A percentile compares a stretch with the other conserved stretches of the same genome.
These are phyloP conservation scores for Aphanoascus verrucosus DNA, from an alignment of 2,329 filamentous ascomycete genomes.

Conservation along the genomic window DNA sequence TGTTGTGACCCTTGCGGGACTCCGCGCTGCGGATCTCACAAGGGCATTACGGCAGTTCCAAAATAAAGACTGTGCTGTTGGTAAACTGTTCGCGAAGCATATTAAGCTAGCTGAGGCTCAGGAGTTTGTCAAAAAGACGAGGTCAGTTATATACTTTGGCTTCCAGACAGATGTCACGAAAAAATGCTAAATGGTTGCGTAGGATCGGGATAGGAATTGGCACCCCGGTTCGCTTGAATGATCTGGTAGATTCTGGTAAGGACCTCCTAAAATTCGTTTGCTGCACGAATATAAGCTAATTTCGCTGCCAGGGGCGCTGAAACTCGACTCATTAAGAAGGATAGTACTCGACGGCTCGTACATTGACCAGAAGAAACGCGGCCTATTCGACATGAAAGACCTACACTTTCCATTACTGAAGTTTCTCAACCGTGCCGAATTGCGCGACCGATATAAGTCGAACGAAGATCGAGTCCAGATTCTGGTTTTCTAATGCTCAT, in stretches of 20 bases:
- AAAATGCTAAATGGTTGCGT: slow-evolving; percentile 21
- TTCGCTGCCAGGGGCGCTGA: slow-evolving; percentile 51
- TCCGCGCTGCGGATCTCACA: slow-evolving; percentile 75
- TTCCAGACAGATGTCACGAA: background rate
- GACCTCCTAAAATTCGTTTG: background rate
- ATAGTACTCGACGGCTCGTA: slow-evolving; percentile 85
- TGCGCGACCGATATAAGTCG: slow-evolving; percentile 57
- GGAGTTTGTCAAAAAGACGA: slow-evolving; percentile 56
- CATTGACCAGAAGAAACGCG: slow-evolving; percentile 88
- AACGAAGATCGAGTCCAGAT: slow-evolving; percentile 44
- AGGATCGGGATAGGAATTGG: slow-evolving; percentile 81
- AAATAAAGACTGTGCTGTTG: slow-evolving; percentile 63
- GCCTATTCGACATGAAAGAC: slow-evolving; percentile 91
- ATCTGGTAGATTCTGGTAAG: slow-evolving; percentile 70
- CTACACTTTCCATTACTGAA: slow-evolving; percentile 69
- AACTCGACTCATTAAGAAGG: slow-evolving; percentile 58
- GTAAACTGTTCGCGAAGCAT: slow-evolving; percentile 95
- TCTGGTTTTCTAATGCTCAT: slow-evolving; percentile 35
- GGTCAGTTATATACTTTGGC: slow-evolving; percentile 30
- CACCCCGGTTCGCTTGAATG: slow-evolving; percentile 71
- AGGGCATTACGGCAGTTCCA: slow-evolving; percentile 69
- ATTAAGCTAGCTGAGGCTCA: slow-evolving; percentile 88
- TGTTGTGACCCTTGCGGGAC: slow-evolving; percentile 71
- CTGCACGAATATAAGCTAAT: slow-evolving; percentile 5
- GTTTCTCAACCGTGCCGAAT: slow-evolving; percentile 58